Conservation (phyloP, 768 basidiomycete species). For the Pholiota molesta region DNA sequence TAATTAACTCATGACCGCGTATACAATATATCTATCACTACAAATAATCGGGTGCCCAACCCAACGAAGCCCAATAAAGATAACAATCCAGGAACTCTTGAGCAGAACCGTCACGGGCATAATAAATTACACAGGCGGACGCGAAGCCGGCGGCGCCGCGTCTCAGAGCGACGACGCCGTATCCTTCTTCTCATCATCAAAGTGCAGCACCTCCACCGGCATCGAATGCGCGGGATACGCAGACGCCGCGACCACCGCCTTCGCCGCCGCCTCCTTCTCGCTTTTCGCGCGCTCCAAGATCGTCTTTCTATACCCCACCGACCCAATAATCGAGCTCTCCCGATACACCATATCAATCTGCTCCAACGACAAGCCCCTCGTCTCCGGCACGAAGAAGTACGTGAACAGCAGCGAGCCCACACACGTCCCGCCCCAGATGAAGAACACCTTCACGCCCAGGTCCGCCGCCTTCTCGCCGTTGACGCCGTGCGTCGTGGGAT, state of each 20-base stretch:
- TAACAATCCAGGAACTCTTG: too few relatives aligned
- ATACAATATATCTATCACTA: too few relatives aligned
- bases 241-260: not conserved
- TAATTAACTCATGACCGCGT: too few relatives aligned
- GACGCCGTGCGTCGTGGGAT: slow-evolving; percentile 29
- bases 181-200: not conserved
- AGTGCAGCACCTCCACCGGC: not conserved
- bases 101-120: not conserved
- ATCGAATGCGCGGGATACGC: not conserved
- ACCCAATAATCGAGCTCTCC: slow-evolving; percentile 41
- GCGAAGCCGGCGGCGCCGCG: not conserved
- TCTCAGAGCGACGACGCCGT: not conserved
- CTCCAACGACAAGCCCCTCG: slow-evolving; percentile 79
- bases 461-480: slow-evolving; percentile 37
- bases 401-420: slow-evolving; percentile 70
- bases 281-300: not conserved
- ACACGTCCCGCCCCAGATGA: slow-evolving; percentile 75
- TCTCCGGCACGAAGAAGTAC: slow-evolving; percentile 41
- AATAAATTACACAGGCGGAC: not conserved
- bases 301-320: slow-evolving; percentile 1
- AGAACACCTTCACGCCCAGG: slow-evolving; percentile 77
- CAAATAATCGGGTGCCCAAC: too few relatives aligned
- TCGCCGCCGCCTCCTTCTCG: not conserved
- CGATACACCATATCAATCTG: slow-evolving; percentile 79
- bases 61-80: too few relatives aligned